These are phyloP conservation scores for Tuber brumale DNA, from an alignment of 495 filamentous ascomycete species.

Conservation along the genomic window DNA sequence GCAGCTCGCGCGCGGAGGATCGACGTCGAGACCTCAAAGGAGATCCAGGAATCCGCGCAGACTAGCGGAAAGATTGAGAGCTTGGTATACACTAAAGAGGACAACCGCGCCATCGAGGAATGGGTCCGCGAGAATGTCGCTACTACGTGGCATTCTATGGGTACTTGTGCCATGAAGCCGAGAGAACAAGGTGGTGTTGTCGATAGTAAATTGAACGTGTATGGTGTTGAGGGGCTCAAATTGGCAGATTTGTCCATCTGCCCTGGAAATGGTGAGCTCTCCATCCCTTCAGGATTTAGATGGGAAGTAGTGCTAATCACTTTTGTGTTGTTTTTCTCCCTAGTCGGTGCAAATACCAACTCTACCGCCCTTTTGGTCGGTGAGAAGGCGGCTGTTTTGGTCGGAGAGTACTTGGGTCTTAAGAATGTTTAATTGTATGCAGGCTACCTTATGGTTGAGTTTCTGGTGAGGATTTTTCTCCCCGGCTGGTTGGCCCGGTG, in stretches of 20 bases:
- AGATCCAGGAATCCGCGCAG: slow-evolving; percentile 13
- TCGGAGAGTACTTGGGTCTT: slow-evolving; percentile 49
- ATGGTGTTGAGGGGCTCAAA: slow-evolving; percentile 49
- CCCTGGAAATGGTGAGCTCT: slow-evolving; percentile 48
- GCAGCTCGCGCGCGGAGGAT: slow-evolving; percentile 43
- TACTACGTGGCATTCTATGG: slow-evolving; percentile 51
- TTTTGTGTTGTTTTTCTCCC: not conserved
- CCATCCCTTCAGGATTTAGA: not conserved
- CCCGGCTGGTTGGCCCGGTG: not conserved
- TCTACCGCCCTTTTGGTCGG: slow-evolving; percentile 56
- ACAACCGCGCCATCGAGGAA: slow-evolving; percentile 50
- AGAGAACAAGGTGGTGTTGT: slow-evolving; percentile 50
- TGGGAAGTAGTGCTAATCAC: not conserved
- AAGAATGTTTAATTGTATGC: slow-evolving; percentile 8
- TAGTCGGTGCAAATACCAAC: slow-evolving; percentile 55
- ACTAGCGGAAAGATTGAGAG: slow-evolving; percentile 20
- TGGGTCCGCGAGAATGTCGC: slow-evolving; percentile 47
- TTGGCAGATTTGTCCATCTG: slow-evolving; percentile 48
- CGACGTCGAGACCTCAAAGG: slow-evolving; percentile 14
- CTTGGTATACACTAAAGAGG: slow-evolving; percentile 50
- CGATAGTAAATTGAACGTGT: slow-evolving; percentile 48
- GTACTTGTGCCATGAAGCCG: slow-evolving; percentile 43
- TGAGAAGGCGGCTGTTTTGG: slow-evolving; percentile 57
- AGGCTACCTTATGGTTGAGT: no score
- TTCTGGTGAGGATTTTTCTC: not conserved